phyloP scores from a whole-genome alignment of 2,329 filamentous ascomycete species.

The Huntiella savannae region DNA sequence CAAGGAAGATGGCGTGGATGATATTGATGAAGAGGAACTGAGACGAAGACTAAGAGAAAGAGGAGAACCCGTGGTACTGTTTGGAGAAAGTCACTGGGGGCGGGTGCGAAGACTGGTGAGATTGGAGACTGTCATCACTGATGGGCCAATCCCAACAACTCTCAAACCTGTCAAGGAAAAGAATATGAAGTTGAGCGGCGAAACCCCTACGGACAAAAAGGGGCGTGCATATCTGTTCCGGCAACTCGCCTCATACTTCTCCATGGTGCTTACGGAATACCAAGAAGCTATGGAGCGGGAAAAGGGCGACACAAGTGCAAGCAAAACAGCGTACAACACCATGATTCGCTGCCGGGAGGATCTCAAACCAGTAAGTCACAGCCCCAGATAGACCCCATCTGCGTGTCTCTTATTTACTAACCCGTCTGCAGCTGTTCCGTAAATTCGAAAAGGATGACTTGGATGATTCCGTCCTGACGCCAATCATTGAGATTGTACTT shows the following conservation, averaged over 20 bases:
- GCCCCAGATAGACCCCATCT: background rate
- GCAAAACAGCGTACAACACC: constrained; percentile 62
- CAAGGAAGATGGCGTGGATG: constrained; percentile 26
- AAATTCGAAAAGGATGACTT: constrained; percentile 70
- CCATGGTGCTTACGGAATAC: constrained; percentile 85
- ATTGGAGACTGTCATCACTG: constrained; percentile 40
- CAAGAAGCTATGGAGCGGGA: constrained; percentile 54
- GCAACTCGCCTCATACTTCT: constrained; percentile 88
- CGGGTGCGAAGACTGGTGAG: constrained; percentile 53
- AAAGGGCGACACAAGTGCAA: constrained; percentile 47
- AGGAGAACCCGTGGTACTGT: constrained; percentile 55
- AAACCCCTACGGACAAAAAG: constrained; percentile 42
- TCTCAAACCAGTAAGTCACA: constrained; percentile 47
- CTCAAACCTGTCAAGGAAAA: constrained; percentile 62
- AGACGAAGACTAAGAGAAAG: constrained; percentile 46
- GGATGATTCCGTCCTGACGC: constrained; percentile 58
- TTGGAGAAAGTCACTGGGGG: constrained; percentile 59
- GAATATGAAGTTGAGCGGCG: constrained; percentile 65
- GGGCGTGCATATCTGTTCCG: constrained; percentile 57
- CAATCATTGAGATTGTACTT: constrained; percentile 78
- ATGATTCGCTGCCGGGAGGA: constrained; percentile 80
- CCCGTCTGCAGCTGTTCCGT: constrained; percentile 45
- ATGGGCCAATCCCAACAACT: constrained; percentile 74
- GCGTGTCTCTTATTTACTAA: constrained; percentile 5
- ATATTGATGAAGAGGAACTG: constrained; percentile 55